These are phyloP conservation scores for Bondarzewia mesenterica DNA, from an alignment of 1,284 basidiomycete genomes.

Conservation along the genomic window DNA sequence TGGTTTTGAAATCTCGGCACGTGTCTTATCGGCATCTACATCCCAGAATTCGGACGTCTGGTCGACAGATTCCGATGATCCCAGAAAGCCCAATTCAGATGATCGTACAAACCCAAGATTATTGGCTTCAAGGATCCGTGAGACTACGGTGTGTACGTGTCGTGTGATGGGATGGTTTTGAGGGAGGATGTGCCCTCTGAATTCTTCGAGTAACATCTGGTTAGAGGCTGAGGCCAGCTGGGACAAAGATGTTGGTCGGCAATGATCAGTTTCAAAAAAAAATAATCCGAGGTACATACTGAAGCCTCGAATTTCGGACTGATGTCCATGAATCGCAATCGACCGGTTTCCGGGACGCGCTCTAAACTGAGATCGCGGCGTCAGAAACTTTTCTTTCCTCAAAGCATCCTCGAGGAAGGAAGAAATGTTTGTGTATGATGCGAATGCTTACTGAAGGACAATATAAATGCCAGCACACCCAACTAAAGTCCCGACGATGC, in stretches of 20 bases:
- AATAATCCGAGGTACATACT: slow-evolving; percentile 22
- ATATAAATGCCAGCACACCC: slow-evolving; percentile 37
- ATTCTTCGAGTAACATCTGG: slow-evolving; percentile 46
- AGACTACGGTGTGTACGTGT: slow-evolving; percentile 65
- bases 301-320: slow-evolving; percentile 48
- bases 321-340: slow-evolving; percentile 81
- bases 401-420: too few species aligned
- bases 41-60: slow-evolving; percentile 13
- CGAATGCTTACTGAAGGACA: slow-evolving; percentile 43
- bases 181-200: slow-evolving; percentile 55
- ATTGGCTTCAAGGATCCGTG: slow-evolving; percentile 66
- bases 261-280: background rate
- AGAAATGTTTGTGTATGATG: background rate
- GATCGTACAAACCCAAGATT: slow-evolving; percentile 57
- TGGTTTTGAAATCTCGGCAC: slow-evolving; percentile 17
- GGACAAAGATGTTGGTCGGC: background rate
- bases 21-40: slow-evolving; percentile 14
- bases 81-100: slow-evolving; percentile 5
- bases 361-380: slow-evolving; percentile 66
- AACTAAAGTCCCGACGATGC: background rate
- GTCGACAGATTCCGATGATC: background rate
- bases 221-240: slow-evolving; percentile 46
- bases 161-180: slow-evolving; percentile 56
- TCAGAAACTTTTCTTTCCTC: too few species aligned
- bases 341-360: slow-evolving; percentile 73